These are phyloP conservation scores for Meyerozyma athensensis DNA, from an alignment of 1,139 yeast species.

Conservation along the genomic window DNA sequence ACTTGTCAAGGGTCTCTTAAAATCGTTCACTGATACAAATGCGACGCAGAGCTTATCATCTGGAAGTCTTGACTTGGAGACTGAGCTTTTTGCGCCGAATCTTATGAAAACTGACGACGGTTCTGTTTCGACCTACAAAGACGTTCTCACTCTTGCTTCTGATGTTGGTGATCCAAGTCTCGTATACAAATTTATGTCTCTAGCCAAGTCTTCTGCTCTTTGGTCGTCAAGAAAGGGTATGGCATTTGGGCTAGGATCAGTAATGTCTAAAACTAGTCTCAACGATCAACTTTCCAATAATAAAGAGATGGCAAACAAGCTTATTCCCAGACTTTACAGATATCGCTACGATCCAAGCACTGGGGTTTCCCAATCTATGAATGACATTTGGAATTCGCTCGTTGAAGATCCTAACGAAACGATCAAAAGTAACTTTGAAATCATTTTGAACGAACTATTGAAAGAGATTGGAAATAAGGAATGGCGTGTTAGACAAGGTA, in stretches of 20 bases:
- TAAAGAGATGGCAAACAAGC: constrained; percentile 47
- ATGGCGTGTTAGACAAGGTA: constrained; percentile 93
- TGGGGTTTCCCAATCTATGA: constrained; percentile 77
- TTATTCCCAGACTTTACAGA: constrained; percentile 79
- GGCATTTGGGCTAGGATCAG: constrained; percentile 88
- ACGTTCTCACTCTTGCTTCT: constrained; percentile 77
- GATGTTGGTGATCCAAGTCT: constrained; percentile 95
- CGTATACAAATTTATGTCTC: constrained; percentile 90
- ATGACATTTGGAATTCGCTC: constrained; percentile 78
- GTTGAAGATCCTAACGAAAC: constrained; percentile 57
- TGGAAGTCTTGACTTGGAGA: constrained; percentile 73
- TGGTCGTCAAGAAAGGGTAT: constrained; percentile 95
- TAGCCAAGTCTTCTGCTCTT: constrained; percentile 80
- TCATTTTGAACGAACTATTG: constrained; percentile 62
- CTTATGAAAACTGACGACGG: constrained; percentile 76
- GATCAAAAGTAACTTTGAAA: constrained; percentile 48
- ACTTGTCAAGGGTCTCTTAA: constrained; percentile 68
- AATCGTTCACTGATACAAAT: constrained; percentile 71
- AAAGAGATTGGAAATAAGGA: constrained; percentile 74
- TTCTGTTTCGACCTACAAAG: constrained; percentile 84
- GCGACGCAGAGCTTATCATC: constrained; percentile 48
- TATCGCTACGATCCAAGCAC: constrained; percentile 82
- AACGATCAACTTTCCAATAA: constrained; percentile 58
- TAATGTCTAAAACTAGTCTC: constrained; percentile 72
- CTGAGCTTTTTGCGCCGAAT: constrained; percentile 83